Evolutionary conservation across 441 rosid genomes (phyloP), one percentile per base, ranked within the genome.

Genomic region (Erodium moschatum): DNA sequence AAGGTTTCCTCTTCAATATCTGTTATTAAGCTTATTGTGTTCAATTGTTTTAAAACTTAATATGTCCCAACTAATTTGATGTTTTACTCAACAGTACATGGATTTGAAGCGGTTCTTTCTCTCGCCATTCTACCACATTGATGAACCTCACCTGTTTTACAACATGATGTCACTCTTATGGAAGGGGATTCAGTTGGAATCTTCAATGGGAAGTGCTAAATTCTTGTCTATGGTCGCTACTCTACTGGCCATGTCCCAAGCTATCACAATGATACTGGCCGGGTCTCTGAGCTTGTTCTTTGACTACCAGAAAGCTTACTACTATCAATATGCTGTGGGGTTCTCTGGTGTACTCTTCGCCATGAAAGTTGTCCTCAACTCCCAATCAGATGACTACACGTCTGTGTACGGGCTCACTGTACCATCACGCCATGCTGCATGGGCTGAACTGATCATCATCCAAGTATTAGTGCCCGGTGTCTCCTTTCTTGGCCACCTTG

Each of bases 311-410:
- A 83, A 67, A 74, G 75, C 98, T 11, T 93, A 83, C 67, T 93
- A 80, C 75, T 78, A 81, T 15, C 89, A 92, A 64, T 85, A 81
- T 38, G 73, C 95, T 0, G 95, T 78, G 54, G 97, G 98, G 16
- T 92, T 92, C 77, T 92, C 98, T 1, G 96, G 97, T 4, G 87
- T 90, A 24, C 87, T 92, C 50, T 92, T 90, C 58, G 96, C 96
- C 48, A 76, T 92, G 98, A 92, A 92, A 84, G 96, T 90, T 64
- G 86, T 92, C 70, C 90, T 90, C 70, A 85, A 90, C 72, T 78
- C 96, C 69, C 88, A 76, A 69, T 85, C 94, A 0, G 89, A 82
- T 9, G 78, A 75, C 76, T 80, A 83, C 69, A 62, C 87, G 3
- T 74, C 79, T 66, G 89, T 92, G 4, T 84, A 89, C 16, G 96